Conservation (phyloP, 2,329 filamentous ascomycete species). For the Dactylonectria macrodidyma region DNA sequence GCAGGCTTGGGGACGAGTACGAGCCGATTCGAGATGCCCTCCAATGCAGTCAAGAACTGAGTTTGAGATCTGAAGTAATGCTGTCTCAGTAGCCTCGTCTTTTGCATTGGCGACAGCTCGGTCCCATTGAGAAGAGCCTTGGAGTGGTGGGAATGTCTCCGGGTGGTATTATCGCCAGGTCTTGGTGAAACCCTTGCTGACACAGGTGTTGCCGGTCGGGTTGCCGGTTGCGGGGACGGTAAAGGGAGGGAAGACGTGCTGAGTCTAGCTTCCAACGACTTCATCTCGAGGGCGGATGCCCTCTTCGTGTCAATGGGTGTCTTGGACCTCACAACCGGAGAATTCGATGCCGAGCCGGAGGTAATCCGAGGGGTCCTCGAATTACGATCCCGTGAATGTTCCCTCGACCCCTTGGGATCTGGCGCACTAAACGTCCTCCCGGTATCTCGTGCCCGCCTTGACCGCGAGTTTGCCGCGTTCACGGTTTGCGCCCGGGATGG, state of each 20-base stretch:
- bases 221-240: conserved; percentile 68
- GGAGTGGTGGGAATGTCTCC: conserved; percentile 74
- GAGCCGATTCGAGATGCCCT: conserved; percentile 88
- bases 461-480: conserved; percentile 63
- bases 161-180: conserved; percentile 63
- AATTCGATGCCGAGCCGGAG: conserved; percentile 38
- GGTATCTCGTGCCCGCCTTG: conserved; percentile 63
- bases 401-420: conserved; percentile 52
- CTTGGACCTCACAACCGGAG: conserved; percentile 48
- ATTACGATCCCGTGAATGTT: conserved; percentile 47
- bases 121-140: conserved; percentile 71
- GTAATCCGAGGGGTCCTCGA: conserved; percentile 46
- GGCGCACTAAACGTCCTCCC: conserved; percentile 62
- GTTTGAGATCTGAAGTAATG: conserved; percentile 89
- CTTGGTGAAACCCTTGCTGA: conserved; percentile 66
- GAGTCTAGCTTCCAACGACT: conserved; percentile 71
- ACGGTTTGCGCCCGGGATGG: conserved; percentile 80
- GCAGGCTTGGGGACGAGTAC: conserved; percentile 87
- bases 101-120: conserved; percentile 76
- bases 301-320: conserved; percentile 58
- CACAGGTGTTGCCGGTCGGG: conserved; percentile 71
- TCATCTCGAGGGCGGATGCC: conserved; percentile 66
- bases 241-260: conserved; percentile 79
- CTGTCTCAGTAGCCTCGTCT: conserved; percentile 80
- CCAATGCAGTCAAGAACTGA: conserved; percentile 83